Evolutionary conservation across 2,329 filamentous ascomycete species (phyloP).

Genomic region (Cordyceps javanica): DNA sequence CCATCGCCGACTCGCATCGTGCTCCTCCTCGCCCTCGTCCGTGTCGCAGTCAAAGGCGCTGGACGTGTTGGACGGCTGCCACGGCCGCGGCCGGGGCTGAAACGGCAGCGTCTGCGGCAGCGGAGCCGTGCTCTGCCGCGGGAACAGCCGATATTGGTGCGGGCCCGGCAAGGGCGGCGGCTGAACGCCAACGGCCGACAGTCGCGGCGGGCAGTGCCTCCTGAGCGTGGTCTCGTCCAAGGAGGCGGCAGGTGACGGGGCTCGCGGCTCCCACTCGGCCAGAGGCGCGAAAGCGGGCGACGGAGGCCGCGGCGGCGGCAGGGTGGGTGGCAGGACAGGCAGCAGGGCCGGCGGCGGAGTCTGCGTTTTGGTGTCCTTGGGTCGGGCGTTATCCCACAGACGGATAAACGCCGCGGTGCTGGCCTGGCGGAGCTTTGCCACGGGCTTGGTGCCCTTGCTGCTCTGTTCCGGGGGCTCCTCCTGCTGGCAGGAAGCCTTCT

Average conservation of each 20-base stretch:
- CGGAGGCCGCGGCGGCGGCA: slow-evolving; percentile 4
- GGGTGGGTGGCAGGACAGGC: too few relatives aligned
- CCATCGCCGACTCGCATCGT: slow-evolving; percentile 14
- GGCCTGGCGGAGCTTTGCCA: neutral
- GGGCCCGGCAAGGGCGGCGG: neutral
- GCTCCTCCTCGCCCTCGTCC: slow-evolving; percentile 19
- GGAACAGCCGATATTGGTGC: neutral
- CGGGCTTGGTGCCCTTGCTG: neutral
- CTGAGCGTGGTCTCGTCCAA: neutral
- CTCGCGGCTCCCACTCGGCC: slow-evolving; percentile 20
- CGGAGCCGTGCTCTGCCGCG: neutral
- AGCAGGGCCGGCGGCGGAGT: neutral
- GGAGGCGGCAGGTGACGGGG: slow-evolving; percentile 13
- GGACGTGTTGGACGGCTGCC: neutral
- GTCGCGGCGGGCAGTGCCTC: neutral
- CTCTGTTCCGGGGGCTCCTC: neutral
- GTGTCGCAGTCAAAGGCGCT: slow-evolving; percentile 29
- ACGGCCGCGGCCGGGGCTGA: neutral
- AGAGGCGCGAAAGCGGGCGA: slow-evolving; percentile 18
- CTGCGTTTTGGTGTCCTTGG: neutral
- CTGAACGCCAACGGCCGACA: neutral
- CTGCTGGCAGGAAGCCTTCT: neutral
- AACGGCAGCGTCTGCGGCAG: neutral
- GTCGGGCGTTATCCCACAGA: neutral
- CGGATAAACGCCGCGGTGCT: slow-evolving; percentile 4